Conservation (phyloP, 768 basidiomycete species). For the Rhizopogon vinicolor region DNA sequence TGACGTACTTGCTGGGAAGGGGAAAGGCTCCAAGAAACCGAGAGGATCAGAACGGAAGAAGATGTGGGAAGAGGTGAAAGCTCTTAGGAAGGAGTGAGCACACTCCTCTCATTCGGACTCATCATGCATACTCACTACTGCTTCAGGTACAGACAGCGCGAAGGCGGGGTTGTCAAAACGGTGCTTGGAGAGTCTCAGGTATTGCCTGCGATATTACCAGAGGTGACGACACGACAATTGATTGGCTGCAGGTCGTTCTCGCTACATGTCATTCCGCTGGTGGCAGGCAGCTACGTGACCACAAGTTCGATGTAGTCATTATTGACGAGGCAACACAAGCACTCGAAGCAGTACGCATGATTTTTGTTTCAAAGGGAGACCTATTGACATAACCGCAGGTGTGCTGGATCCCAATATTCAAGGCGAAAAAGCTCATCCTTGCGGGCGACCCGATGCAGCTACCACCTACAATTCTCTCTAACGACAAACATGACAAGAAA, state of each 20-base stretch:
- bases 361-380: not conserved
- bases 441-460: slow-evolving; percentile 97
- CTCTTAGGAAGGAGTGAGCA: slow-evolving; percentile 84
- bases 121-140: not conserved
- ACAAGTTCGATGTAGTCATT: slow-evolving; percentile 86
- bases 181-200: slow-evolving; percentile 81
- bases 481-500: slow-evolving; percentile 39
- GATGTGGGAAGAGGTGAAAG: slow-evolving; percentile 84
- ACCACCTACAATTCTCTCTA: slow-evolving; percentile 85
- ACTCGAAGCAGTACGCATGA: slow-evolving; percentile 67
- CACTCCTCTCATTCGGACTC: not conserved
- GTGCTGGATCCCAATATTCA: slow-evolving; percentile 95
- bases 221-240: not conserved
- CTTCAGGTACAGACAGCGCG: slow-evolving; percentile 79
- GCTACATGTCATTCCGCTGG: slow-evolving; percentile 96
- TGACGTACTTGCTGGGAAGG: slow-evolving; percentile 63
- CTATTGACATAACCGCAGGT: slow-evolving; percentile 4
- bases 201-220: not conserved
- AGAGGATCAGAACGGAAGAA: slow-evolving; percentile 73
- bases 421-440: slow-evolving; percentile 82
- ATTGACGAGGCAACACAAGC: slow-evolving; percentile 99
- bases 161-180: slow-evolving; percentile 76
- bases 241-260: slow-evolving; percentile 60
- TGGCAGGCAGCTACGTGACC: slow-evolving; percentile 69
- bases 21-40: slow-evolving; percentile 65